Conservation (phyloP, 1,284 basidiomycete genomes). For the Tremellales sp. region DNA sequence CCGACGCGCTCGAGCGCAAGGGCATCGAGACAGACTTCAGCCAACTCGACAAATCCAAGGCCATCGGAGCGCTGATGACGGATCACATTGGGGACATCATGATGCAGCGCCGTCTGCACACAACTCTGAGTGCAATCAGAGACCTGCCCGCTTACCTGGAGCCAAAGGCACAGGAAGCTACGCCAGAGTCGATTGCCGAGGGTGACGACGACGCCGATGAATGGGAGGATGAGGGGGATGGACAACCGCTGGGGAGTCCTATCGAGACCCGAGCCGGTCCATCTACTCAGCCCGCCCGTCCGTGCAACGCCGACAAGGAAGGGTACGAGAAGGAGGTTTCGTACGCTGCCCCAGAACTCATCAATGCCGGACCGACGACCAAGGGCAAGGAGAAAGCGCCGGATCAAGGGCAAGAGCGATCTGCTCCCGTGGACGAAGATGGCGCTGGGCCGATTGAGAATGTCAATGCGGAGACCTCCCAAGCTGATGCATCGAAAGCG, state of each 20-base stretch:
- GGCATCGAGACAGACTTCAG: too few relatives aligned
- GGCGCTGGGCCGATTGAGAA: background rate
- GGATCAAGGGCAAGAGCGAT: background rate
- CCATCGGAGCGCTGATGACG: too few relatives aligned
- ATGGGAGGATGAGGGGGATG: slow-evolving; percentile 14
- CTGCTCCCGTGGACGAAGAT: background rate
- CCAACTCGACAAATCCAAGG: too few relatives aligned
- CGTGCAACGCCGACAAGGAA: background rate
- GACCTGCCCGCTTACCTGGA: too few relatives aligned
- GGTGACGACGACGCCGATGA: slow-evolving; percentile 7
- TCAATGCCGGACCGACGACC: too few relatives aligned
- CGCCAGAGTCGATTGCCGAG: slow-evolving; percentile 1
- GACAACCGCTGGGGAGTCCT: too few relatives aligned
- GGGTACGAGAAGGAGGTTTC: background rate
- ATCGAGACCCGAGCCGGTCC: too few relatives aligned
- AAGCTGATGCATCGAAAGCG: background rate
- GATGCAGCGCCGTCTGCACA: too few relatives aligned
- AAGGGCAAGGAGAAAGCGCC: background rate
- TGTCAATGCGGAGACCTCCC: background rate
- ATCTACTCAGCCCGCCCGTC: too few relatives aligned
- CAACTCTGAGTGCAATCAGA: too few relatives aligned
- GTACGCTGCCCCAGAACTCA: background rate
- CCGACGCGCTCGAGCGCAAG: too few relatives aligned
- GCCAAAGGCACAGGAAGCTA: background rate
- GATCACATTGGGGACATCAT: too few relatives aligned